Conservation (phyloP, 2,329 filamentous ascomycete species). For the Trichoderma atroviride region DNA sequence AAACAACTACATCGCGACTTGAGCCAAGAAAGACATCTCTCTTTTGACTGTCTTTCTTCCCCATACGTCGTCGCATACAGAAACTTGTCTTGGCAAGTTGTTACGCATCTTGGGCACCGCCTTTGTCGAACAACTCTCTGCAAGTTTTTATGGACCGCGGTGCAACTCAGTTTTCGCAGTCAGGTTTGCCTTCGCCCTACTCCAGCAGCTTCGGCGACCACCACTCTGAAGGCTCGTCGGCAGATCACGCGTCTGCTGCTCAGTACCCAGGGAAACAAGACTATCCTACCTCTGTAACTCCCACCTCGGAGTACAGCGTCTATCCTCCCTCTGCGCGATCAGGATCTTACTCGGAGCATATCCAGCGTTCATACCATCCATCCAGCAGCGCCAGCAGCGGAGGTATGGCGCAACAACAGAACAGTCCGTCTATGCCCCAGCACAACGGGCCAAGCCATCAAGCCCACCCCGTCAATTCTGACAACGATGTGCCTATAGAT, state of each 20-base stretch:
- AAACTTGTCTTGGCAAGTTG: constrained; percentile 17
- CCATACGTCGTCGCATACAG: background rate
- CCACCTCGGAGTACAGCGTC: constrained; percentile 85
- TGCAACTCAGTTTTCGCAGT: constrained; percentile 79
- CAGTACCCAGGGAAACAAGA: constrained; percentile 82
- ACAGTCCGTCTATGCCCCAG: constrained; percentile 94
- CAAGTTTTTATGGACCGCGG: constrained; percentile 57
- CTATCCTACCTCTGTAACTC: constrained; percentile 78
- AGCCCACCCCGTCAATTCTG: constrained; percentile 82
- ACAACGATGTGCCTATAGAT: constrained; percentile 98
- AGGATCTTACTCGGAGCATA: constrained; percentile 83
- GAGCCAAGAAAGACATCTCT: constrained; percentile 33
- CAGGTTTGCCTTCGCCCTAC: constrained; percentile 81
- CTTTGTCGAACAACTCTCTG: constrained; percentile 16
- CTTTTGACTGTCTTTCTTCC: constrained; percentile 28
- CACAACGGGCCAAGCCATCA: constrained; percentile 80
- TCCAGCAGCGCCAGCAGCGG: constrained; percentile 72
- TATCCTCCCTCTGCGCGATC: constrained; percentile 77
- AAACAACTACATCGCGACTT: constrained; percentile 37
- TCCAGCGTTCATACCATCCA: constrained; percentile 82
- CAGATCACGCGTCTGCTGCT: constrained; percentile 93
- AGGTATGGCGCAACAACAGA: constrained; percentile 95
- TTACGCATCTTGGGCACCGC: constrained; percentile 14
- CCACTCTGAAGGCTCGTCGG: constrained; percentile 81
- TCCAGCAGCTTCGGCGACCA: constrained; percentile 66